Evolutionary conservation across 768 basidiomycete genomes (phyloP), one percentile per base, ranked within the genome.

Genomic region (Amanita thiersii): DNA sequence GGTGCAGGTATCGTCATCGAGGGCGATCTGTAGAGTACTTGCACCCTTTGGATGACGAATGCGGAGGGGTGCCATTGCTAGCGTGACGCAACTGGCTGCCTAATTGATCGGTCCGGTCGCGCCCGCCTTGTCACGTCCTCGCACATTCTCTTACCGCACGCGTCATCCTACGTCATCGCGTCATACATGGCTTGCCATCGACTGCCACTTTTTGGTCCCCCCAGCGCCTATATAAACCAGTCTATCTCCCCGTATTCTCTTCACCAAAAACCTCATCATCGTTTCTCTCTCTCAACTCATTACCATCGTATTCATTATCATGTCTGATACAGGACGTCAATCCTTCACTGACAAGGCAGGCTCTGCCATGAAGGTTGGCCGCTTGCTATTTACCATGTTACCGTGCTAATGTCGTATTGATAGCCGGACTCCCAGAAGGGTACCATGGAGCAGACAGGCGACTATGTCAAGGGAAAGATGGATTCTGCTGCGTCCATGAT

Each of bases 21-120:
- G 62, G 43, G 81, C 72, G 26, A 91, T 61, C 35, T 88, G 71
- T 43, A 96, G 65, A 6, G 89, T 89, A 5, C 80, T 66, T 20
- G 87, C 77, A 21, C 92, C 92, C 54, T 81, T 76, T 10, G 92
- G 86, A 60, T 92, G 84, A 46, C 92, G 75, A 2, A 97, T 66
- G 18, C 92, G 81, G 28, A 94, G 50, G 32, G 77, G 73, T 5
- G 78, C 73, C 86, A 88, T 87, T 40, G 44, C 47, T 30, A 30
- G 6, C 11, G 8, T 29, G 26, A 28, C 26, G 26, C 26, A 7
- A 28, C 26, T n/a, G 7, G n/a, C 7, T 7, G 20, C 15, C 2
- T 18, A 19, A 25, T 34, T 42, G 15, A 15, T n/a, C 24, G 14
- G 24, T 2, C 18, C 25, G n/a, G 32, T 36, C 25, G 29, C 21